phyloP scores from a whole-genome alignment of 106 monocot genomes.

The Dendrobium catenatum region DNA sequence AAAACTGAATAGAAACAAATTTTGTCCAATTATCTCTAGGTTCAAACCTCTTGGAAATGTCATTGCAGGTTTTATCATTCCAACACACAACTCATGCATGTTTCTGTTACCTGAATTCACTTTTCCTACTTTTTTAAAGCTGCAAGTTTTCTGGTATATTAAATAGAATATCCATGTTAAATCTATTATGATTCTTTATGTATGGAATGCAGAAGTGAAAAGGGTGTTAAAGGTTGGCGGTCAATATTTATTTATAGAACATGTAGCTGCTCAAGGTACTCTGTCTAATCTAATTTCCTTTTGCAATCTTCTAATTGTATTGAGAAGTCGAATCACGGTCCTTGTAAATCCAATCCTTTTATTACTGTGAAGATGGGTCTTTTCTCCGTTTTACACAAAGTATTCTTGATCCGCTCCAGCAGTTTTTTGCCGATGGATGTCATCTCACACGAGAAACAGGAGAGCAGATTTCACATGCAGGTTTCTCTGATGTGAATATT shows the following conservation, averaged over 20 bases:
- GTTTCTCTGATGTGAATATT: conserved; percentile 50
- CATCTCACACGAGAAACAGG: conserved; percentile 82
- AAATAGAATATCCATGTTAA: background rate
- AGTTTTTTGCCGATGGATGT: conserved; percentile 79
- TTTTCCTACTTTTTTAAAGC: background rate
- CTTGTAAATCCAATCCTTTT: background rate
- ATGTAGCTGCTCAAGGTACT: conserved; percentile 77
- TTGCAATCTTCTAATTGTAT: background rate
- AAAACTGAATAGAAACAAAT: no score
- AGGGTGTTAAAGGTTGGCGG: conserved; percentile 86
- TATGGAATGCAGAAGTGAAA: conserved; percentile 58
- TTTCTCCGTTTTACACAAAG: conserved; percentile 50
- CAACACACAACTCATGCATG: background rate
- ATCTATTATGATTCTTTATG: background rate
- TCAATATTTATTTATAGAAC: conserved; percentile 77
- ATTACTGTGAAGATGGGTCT: conserved; percentile 44
- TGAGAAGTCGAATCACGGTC: background rate
- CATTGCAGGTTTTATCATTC: no score
- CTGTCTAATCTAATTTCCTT: background rate
- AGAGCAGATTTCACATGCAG: conserved; percentile 47
- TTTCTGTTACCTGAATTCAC: background rate
- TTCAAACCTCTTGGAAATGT: no score
- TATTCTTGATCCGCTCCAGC: conserved; percentile 76
- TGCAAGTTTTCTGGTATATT: background rate
- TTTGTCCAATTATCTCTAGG: no score